Evolutionary conservation across 129 eudicot genomes (phyloP), one percentile per base, ranked within the genome.

Genomic region (Erigeron canadensis): DNA sequence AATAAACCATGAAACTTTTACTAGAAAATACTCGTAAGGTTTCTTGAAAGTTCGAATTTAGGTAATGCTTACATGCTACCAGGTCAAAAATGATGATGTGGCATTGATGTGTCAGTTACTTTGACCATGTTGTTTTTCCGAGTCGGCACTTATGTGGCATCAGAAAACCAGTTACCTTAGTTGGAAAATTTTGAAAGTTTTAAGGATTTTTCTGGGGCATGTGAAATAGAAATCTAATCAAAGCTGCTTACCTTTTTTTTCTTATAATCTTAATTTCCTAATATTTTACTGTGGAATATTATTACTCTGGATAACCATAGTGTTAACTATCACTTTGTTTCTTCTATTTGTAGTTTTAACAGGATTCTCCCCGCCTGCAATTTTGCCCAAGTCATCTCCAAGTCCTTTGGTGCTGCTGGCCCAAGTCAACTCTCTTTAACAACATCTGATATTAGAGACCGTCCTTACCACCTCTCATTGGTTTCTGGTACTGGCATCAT

Each of bases 351-450:
- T 75, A 65, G 70, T 79, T 75, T 80, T 75, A 28, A 63, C 77
- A 81, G 95, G 73, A 65, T 70, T 77, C 16, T 19, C 84, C 10
- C 71, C 81, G 2, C 65, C 87, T 71, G 17, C 73, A 75, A 47
- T 58, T 75, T 71, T 90, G 62, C 90, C 93, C 1, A 67, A 67
- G 77, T 77, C 82, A 51, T 78, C 95, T 59, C 92, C 96, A 69
- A 85, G 76, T 75, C 84, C 97, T 75, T 75, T 10, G 70, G 68
- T 66, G 96, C 98, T 62, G 83, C 80, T 23, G 81, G 91, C 75
- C 95, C 99, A 34, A 83, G 85, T 76, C 90, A 86, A 73, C 84
- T 83, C 65, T 86, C 96, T 50, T 65, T 83, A 76, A 83, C 37
- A 22, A 70, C n/a, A n/a, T n/a, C 88, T 23, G 60, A 72, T 45